Base-by-base conservation (phyloP, 352 stramenopile species). In the Blastocystis hominis region DNA sequence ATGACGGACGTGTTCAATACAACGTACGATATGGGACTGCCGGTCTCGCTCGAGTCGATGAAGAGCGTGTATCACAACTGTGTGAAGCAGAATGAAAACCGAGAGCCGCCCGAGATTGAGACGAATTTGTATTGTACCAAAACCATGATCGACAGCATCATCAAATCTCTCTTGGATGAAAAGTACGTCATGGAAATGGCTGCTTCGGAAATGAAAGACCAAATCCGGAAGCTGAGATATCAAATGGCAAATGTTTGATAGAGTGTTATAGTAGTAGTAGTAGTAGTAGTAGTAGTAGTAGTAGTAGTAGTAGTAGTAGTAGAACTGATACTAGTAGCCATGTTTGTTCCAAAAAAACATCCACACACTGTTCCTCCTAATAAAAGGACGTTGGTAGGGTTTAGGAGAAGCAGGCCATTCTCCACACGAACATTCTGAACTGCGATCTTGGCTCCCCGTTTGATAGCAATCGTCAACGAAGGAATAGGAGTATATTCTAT, bases 101-200 rank as follows among this genome's bases (percentile, higher is more conserved):
- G 72, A 42, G 72, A 84, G 13, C 53, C 72, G 34, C n/a, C 30
- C 9, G 17, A 68, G 5, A 66, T 84, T 46, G 72, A 84, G 46
- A 44, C 50, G 24, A 84, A 84, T 50, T 24, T 84, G 72, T 64
- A 66, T 34, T 20, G 50, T 36, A 61, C 68, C 2, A 46, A 84
- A 17, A 17, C 47, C 6, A 84, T 84, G 24, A 66, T 84, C 20
- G 72, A 84, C 17, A 34, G 13, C 15, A 36, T 53, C 3, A n/a
- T 46, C 3, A 66, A 44, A 13, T 66, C 7, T 20, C 30, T 84
- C n/a, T 30, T 66, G 72, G 30, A 84, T 2, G 40, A 24, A 10
- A 66, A 68, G 50, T 84, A 84, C 24, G 24, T 68, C 24, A 44
- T 84, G 50, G 72, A 84, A 30, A 68, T 84, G 72, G 72, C 36